Evolutionary conservation across 106 monocot genomes (phyloP), one percentile per base, ranked within the genome.

Genomic region (Dioscorea dumetorum): DNA sequence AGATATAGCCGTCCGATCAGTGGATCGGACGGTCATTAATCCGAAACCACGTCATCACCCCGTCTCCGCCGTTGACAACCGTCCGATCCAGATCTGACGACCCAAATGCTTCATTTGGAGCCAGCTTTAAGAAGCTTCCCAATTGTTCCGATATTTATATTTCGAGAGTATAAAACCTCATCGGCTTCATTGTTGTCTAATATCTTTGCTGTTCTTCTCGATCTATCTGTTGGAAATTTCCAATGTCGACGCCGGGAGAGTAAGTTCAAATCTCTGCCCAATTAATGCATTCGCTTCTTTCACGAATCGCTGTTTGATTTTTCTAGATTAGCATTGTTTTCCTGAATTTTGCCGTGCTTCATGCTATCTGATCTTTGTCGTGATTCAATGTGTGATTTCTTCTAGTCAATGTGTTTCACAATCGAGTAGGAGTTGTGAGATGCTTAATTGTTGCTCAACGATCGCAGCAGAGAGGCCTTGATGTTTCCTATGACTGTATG

Each of bases 171-270:
- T 54, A 54, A 19, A 54, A 41, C 3, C 9, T 41, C 41, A 10
- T 41, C 41, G 41, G 2, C 5, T 41, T 41, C 41, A 41, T 41
- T 5, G 1, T 5, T 14, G 9, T 54, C 15, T 14, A 18, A 18
- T 54, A 54, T 16, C 15, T n/a, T n/a, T n/a, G n/a, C n/a, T n/a
- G n/a, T 23, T 59, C 22, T 7, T 21, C 12, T 59, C 22, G 22
- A 59, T 59, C 59, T 5, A 22, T 59, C 12, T 19, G 2, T 56
- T 56, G 54, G 19, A 22, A 59, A 22, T 59, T 21, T 7, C 19
- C 33, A 23, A 63, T 63, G 62, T 63, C 62, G 28, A 13, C 62
- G 12, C 62, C 62, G 1, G 62, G 62, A 63, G 62, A 63, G 62
- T 63, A 63, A 63, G 62, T 8, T 16, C 23, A 13, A 32, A 62